phyloP scores from a whole-genome alignment of 2,329 filamentous ascomycete genomes.

The Ophiostoma ulmi region DNA sequence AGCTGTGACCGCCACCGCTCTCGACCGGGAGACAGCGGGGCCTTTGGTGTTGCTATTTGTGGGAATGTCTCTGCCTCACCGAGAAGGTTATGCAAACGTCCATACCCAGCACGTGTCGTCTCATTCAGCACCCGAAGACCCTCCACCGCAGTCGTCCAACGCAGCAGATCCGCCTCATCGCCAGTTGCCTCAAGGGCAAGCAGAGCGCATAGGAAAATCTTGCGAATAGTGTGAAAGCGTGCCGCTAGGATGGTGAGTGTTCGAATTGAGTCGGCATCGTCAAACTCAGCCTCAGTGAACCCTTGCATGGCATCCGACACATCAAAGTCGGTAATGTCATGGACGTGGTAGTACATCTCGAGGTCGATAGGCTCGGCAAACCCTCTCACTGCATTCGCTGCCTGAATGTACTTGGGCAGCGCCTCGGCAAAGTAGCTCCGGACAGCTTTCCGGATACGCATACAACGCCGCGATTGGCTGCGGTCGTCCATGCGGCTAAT shows the following conservation, averaged over 20 bases:
- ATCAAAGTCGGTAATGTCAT: constrained; percentile 70
- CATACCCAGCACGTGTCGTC: constrained; percentile 57
- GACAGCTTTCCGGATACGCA: constrained; percentile 71
- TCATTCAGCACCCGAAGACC: constrained; percentile 62
- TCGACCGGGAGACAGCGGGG: constrained; percentile 63
- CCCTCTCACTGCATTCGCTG: constrained; percentile 61
- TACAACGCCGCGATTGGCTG: constrained; percentile 71
- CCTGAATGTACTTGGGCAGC: constrained; percentile 66
- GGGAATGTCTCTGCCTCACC: constrained; percentile 69
- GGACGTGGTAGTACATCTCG: constrained; percentile 88
- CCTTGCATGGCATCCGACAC: constrained; percentile 63
- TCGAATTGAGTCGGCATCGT: constrained; percentile 72
- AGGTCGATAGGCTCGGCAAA: constrained; percentile 76
- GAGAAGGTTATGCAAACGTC: constrained; percentile 63
- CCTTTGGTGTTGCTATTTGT: constrained; percentile 52
- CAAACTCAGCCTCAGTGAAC: constrained; percentile 59
- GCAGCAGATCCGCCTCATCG: constrained; percentile 66
- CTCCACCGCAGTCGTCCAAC: constrained; percentile 74
- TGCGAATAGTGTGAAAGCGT: constrained; percentile 72
- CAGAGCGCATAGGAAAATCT: constrained; percentile 82
- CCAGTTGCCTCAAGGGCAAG: constrained; percentile 80
- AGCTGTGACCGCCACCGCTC: constrained; percentile 83
- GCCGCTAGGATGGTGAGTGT: constrained; percentile 76
- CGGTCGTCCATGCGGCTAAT: constrained; percentile 85
- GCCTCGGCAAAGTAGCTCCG: constrained; percentile 63